Percentiles rank a stretch among this genome's conserved stretches.
These are phyloP conservation scores for Lathyrus sativus DNA, from an alignment of 306 rosid species.

Conservation along the genomic window DNA sequence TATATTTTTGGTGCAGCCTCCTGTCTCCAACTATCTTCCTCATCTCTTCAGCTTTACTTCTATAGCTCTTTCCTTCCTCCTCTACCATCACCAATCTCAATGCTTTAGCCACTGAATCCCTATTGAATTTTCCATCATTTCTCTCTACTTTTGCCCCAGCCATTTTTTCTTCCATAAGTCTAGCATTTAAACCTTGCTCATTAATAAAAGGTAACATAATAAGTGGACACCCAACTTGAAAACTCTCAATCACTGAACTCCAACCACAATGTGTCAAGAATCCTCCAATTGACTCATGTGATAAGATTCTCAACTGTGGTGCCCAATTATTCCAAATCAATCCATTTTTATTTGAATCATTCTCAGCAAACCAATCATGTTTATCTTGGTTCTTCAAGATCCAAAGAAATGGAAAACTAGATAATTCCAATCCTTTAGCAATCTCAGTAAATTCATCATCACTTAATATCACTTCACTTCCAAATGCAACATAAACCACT, in stretches of 20 bases:
- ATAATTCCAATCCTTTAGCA: neutral
- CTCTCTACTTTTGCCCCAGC: slow-evolving; percentile 42
- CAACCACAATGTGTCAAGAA: slow-evolving; percentile 43
- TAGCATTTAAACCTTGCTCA: slow-evolving; percentile 36
- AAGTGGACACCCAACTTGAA: slow-evolving; percentile 20
- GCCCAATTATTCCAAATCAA: slow-evolving; percentile 26
- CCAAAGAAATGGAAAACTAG: too few species aligned
- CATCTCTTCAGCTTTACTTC: slow-evolving; percentile 7
- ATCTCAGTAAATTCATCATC: slow-evolving; percentile 37
- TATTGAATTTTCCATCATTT: slow-evolving; percentile 43
- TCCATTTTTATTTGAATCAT: too few species aligned
- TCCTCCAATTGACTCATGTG: slow-evolving; percentile 39
- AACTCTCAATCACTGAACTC: slow-evolving; percentile 2
- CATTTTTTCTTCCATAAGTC: slow-evolving; percentile 37
- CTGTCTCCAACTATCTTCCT: slow-evolving; percentile 2
- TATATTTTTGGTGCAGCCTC: neutral
- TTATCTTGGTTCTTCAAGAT: too few species aligned
- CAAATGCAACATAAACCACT: slow-evolving; percentile 38
- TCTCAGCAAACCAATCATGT: neutral
- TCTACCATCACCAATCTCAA: slow-evolving; percentile 37
- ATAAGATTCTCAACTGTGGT: slow-evolving; percentile 38
- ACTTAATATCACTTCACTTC: slow-evolving; percentile 33
- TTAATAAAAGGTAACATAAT: slow-evolving; percentile 32
- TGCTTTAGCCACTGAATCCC: slow-evolving; percentile 21
- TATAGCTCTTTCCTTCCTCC: slow-evolving; percentile 38